phyloP scores from a whole-genome alignment of 345 rosid genomes.

The Aquilaria sinensis region DNA sequence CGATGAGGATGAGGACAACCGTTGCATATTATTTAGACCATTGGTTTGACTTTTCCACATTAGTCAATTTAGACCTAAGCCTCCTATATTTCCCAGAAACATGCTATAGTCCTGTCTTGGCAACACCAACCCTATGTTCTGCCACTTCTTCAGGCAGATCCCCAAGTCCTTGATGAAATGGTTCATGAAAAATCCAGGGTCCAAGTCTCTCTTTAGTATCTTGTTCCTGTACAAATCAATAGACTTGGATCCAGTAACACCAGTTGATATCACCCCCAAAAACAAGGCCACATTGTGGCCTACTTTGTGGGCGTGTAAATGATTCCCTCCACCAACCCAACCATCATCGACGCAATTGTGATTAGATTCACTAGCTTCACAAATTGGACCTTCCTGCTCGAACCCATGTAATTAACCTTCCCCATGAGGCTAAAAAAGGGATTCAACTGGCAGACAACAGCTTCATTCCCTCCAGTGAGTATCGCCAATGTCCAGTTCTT shows the following conservation, averaged over 20 bases:
- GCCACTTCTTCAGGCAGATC: constrained; percentile 43
- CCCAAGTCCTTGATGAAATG: constrained; percentile 88
- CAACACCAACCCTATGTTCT: too few species aligned
- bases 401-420: constrained; percentile 76
- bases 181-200: constrained; percentile 76
- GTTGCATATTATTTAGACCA: too few species aligned
- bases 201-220: constrained; percentile 77
- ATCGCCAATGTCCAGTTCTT: constrained; percentile 59
- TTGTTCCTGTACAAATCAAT: constrained; percentile 54
- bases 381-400: constrained; percentile 70
- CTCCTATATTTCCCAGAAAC: too few species aligned
- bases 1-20: too few species aligned
- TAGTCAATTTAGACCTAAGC: too few species aligned
- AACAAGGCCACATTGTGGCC: constrained; percentile 63
- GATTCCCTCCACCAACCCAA: constrained; percentile 80
- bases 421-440: constrained; percentile 67
- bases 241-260: constrained; percentile 75
- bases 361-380: constrained; percentile 78
- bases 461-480: constrained; percentile 67
- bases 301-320: constrained; percentile 57
- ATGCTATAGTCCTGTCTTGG: too few species aligned
- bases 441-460: constrained; percentile 32
- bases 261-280: constrained; percentile 51
- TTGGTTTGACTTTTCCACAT: too few species aligned
- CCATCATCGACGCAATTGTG: constrained; percentile 76